Evolutionary conservation across 2,329 filamentous ascomycete genomes (phyloP), one percentile per base, ranked within the genome.

Genomic region (Penicillium sp.): DNA sequence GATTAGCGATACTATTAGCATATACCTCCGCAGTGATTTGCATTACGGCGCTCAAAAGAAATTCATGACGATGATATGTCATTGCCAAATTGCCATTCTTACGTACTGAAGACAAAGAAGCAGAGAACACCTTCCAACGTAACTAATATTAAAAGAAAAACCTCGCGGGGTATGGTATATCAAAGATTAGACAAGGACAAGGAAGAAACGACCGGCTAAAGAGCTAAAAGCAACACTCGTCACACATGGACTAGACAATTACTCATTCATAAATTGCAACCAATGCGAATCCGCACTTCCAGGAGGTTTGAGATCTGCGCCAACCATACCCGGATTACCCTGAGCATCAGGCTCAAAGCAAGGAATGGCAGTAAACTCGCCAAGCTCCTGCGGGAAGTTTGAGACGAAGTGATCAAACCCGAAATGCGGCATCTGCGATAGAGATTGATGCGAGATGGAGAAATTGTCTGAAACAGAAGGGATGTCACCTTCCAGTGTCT

Each of bases 1-100:
- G 82, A 85, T 67, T 85, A 70, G 59, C 7, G 42, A 45, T 49
- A 47, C 46, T 39, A 33, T 42, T 16, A 29, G 41, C 48, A 45
- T 47, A 49, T 51, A 50, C 46, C 41, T 31, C 24, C 39, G 39
- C 16, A 31, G 6, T 41, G 46, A 12, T n/a, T 21, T 39, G 46
- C 34, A 34, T 29, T n/a, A 16, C 31, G 18, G 18, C 16, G 24
- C 28, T 34, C 13, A 39, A 34, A 6, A 39, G 4, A 23, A 38
- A 21, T 39, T 39, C 36, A 39, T 39, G 21, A 39, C 36, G 41
- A 26, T 9, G 41, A 42, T 42, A 42, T 42, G 41, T 42, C 41
- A 28, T 39, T 39, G 41, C 24, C 41, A 28, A 28, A 5, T 42
- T 42, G 36, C n/a, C 41, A 42, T n/a, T 42, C 21, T 42, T 23